Evolutionary conservation across 2,329 filamentous ascomycete species (phyloP).

Genomic region (Alternaria metachromatica): DNA sequence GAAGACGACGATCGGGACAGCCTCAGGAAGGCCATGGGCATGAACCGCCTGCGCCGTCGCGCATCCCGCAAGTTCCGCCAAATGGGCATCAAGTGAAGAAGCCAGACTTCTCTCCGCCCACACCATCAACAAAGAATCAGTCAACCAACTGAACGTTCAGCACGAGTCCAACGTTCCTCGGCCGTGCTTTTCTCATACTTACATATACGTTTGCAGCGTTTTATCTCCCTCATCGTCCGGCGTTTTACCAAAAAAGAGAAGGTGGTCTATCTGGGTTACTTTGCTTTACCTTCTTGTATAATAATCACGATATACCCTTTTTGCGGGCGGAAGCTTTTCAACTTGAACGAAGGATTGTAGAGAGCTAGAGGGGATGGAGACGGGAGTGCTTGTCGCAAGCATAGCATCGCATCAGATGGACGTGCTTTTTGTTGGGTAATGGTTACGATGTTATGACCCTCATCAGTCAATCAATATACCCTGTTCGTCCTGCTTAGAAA

Average conservation of each 20-base stretch:
- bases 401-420: background rate
- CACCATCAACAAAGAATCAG: background rate
- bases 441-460: conserved; percentile 26
- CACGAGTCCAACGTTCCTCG: background rate
- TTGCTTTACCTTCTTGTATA: conserved; percentile 22
- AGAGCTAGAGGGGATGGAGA: background rate
- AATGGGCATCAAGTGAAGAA: conserved; percentile 22
- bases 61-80: conserved; percentile 33
- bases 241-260: conserved; percentile 8
- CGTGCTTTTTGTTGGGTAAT: conserved; percentile 14
- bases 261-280: background rate
- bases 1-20: conserved; percentile 28
- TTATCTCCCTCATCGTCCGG: background rate
- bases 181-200: background rate
- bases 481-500: background rate
- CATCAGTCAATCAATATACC: conserved; percentile 9
- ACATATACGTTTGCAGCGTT: conserved; percentile 10
- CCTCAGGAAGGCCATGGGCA: conserved; percentile 24
- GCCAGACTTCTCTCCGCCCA: background rate
- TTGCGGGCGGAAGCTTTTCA: conserved; percentile 9
- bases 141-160: background rate
- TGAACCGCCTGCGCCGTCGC: conserved; percentile 29
- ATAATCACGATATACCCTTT: conserved; percentile 32
- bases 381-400: background rate
- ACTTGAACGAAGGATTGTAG: conserved; percentile 3